Percentiles rank a stretch among this genome's conserved stretches.
Conservation (phyloP, 2,329 filamentous ascomycete genomes). For the Colletotrichum navitas region DNA sequence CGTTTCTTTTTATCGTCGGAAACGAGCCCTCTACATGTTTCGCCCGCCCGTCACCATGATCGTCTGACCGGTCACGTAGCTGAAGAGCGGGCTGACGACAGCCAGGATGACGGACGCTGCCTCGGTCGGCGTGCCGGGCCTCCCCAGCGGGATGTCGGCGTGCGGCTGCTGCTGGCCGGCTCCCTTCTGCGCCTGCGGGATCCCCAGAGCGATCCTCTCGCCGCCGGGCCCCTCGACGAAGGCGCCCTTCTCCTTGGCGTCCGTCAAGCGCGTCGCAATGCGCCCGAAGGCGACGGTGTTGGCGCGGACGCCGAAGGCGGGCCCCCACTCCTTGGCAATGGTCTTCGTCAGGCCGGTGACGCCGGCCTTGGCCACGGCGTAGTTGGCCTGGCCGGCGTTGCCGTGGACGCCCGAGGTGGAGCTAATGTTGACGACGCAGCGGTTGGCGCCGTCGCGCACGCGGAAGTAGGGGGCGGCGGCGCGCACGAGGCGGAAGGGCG, state of each 20-base stretch:
- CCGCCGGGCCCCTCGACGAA: constrained; percentile 83
- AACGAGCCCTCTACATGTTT: constrained; percentile 61
- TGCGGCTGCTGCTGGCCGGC: constrained; percentile 57
- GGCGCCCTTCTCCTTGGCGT: constrained; percentile 85
- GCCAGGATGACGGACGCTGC: constrained; percentile 83
- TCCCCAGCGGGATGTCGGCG: constrained; percentile 81
- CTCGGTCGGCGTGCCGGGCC: constrained; percentile 83
- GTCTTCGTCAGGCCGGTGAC: constrained; percentile 88
- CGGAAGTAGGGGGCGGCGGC: constrained; percentile 89
- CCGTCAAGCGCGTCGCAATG: constrained; percentile 84
- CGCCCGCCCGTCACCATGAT: constrained; percentile 86
- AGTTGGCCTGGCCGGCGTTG: constrained; percentile 93
- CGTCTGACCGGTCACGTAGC: constrained; percentile 88
- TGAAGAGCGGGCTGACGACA: constrained; percentile 84
- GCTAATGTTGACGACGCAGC: constrained; percentile 86
- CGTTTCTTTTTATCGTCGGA: background rate
- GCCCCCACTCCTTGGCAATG: constrained; percentile 91
- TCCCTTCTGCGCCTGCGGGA: constrained; percentile 71
- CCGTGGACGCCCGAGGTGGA: constrained; percentile 86
- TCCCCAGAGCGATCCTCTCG: constrained; percentile 79
- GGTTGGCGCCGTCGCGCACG: constrained; percentile 83
- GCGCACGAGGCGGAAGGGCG: constrained; percentile 86
- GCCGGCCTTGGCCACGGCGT: constrained; percentile 86
- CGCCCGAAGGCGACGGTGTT: constrained; percentile 90
- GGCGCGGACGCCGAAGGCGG: constrained; percentile 81